Evolutionary conservation across 2,329 filamentous ascomycete genomes (phyloP).

Genomic region (Colletotrichum chlorophyti): DNA sequence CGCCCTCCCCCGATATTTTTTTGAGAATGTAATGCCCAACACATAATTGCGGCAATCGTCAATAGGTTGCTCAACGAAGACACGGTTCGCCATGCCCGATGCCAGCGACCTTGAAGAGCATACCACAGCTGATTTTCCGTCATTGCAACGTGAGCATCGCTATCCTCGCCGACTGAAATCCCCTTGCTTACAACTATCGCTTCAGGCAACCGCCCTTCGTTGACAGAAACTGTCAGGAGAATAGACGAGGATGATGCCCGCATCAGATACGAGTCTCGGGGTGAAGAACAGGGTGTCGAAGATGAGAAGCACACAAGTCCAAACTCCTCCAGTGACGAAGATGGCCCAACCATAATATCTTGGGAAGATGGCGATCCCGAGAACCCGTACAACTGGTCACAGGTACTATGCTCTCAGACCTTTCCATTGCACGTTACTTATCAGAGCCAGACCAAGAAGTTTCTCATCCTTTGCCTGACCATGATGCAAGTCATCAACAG

Average conservation of each 20-base stretch:
- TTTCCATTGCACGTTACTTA: background rate
- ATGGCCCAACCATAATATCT: conserved; percentile 34
- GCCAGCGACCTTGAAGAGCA: background rate
- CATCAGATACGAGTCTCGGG: conserved; percentile 39
- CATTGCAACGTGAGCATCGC: conserved; percentile 13
- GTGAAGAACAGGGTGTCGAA: conserved; percentile 45
- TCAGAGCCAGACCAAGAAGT: conserved; percentile 57
- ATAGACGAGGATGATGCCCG: conserved; percentile 50
- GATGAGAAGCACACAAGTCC: conserved; percentile 20
- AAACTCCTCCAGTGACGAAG: conserved; percentile 36
- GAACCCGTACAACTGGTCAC: conserved; percentile 61
- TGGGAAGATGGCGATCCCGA: conserved; percentile 57
- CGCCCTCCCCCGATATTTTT: background rate
- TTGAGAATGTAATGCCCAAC: background rate
- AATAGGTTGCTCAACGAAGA: background rate
- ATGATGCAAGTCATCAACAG: conserved; percentile 70
- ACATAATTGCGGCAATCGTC: background rate
- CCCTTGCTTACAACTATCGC: background rate
- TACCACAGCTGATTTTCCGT: background rate
- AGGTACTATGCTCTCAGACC: conserved; percentile 34
- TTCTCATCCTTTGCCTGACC: conserved; percentile 58
- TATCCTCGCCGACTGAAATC: background rate
- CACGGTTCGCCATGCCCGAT: conserved; percentile 7
- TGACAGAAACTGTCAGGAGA: background rate
- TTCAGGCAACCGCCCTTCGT: conserved; percentile 5